phyloP scores from a whole-genome alignment of 2,329 filamentous ascomycete genomes.

The Pezicula rhizophila region DNA sequence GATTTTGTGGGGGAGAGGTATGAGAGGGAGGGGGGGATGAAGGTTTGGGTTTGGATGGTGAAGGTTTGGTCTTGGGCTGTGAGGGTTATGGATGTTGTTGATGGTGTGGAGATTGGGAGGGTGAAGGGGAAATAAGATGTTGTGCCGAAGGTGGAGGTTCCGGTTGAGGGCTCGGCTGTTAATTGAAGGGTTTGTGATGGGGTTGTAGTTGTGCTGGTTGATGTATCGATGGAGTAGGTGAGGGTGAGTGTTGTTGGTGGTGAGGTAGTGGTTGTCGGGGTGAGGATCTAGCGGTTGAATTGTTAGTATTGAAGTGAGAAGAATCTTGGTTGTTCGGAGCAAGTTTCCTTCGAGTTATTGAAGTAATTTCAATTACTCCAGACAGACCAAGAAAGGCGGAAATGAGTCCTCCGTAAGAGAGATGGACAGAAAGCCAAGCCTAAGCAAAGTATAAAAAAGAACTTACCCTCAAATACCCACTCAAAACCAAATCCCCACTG shows the following conservation, averaged over 20 bases:
- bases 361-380: no score
- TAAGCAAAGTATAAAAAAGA: neutral
- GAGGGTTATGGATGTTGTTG: slow-evolving; percentile 8
- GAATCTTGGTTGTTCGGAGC: no score
- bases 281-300: no score
- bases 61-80: slow-evolving; percentile 6
- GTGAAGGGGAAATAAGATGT: slow-evolving; percentile 17
- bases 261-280: no score
- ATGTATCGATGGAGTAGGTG: no score
- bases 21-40: slow-evolving; percentile 13
- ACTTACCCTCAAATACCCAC: slow-evolving; percentile 15
- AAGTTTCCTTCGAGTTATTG: no score
- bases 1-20: neutral
- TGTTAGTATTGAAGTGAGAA: no score
- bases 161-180: slow-evolving; percentile 6
- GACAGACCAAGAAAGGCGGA: no score
- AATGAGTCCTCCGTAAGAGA: no score
- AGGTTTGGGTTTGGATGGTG: slow-evolving; percentile 4
- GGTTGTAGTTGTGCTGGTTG: neutral
- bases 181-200: neutral
- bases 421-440: neutral
- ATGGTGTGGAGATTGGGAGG: slow-evolving; percentile 2
- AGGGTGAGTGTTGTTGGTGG: no score
- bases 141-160: slow-evolving; percentile 11
- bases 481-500: slow-evolving; percentile 11